Percentiles rank a stretch among this genome's conserved stretches.
Evolutionary conservation across 257 asterid species (phyloP).

Genomic region (Ilex aquifolium): DNA sequence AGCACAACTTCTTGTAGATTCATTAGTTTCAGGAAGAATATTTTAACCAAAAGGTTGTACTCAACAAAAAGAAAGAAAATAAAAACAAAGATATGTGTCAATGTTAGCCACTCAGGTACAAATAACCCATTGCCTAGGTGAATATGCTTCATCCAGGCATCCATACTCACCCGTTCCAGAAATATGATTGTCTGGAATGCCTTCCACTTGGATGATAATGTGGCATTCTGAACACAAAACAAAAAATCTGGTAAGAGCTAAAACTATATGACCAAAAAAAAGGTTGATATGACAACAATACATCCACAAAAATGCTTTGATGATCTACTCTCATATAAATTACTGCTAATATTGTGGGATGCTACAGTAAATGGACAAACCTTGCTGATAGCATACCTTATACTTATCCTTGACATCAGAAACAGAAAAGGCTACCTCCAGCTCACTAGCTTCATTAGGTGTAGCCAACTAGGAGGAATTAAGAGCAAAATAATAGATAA

Average conservation of each 20-base stretch:
- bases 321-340: neutral
- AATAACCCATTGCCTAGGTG: neutral
- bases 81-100: neutral
- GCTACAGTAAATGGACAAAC: slow-evolving; percentile 5
- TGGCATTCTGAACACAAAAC: slow-evolving; percentile 55
- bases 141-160: neutral
- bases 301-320: neutral
- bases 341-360: slow-evolving; percentile 9
- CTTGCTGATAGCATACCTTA: slow-evolving; percentile 40
- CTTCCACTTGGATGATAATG: slow-evolving; percentile 74
- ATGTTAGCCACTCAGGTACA: neutral
- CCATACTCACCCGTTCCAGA: slow-evolving; percentile 58
- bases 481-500: slow-evolving; percentile 1
- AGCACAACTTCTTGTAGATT: no score
- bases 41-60: no score
- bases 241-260: no score
- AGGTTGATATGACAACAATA: neutral
- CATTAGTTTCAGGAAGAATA: no score
- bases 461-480: slow-evolving; percentile 33
- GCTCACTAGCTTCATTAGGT: slow-evolving; percentile 36
- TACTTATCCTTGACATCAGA: slow-evolving; percentile 62
- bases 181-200: slow-evolving; percentile 85
- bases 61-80: neutral
- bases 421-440: slow-evolving; percentile 47
- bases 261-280: no score